Percentiles rank a stretch among this genome's conserved stretches.
phyloP scores from a whole-genome alignment of 169 alveolate species.

The Babesia gibsoni region DNA sequence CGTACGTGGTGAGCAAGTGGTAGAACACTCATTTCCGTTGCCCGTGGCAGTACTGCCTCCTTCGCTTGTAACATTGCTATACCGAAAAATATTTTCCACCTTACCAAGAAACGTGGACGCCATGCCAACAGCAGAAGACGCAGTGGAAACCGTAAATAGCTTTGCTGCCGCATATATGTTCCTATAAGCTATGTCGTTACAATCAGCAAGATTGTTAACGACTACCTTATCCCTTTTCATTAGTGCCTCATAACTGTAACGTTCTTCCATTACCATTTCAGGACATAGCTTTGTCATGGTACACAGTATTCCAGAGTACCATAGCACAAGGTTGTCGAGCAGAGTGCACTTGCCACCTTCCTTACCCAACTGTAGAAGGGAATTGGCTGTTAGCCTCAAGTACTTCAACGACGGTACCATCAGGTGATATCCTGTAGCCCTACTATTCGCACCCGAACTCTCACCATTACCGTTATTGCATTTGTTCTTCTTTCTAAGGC shows the following conservation, averaged over 20 bases:
- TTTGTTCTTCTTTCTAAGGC: neutral
- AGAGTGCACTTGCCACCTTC: too few species aligned
- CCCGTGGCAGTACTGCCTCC: too few species aligned
- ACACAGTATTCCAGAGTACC: constrained; percentile 5
- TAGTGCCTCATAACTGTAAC: neutral
- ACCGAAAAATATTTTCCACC: neutral
- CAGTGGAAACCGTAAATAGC: neutral
- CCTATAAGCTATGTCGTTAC: neutral
- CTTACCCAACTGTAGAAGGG: neutral
- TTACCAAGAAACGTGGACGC: neutral
- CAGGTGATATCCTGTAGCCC: neutral
- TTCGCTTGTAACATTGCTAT: too few species aligned
- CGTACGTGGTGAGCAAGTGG: too few species aligned
- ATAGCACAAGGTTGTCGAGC: neutral
- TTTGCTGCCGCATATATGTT: neutral
- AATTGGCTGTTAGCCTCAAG: neutral
- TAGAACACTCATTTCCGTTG: too few species aligned
- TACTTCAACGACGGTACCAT: neutral
- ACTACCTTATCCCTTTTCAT: neutral
- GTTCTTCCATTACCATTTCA: neutral
- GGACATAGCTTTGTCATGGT: constrained; percentile 5
- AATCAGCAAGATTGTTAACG: neutral
- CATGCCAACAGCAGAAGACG: neutral
- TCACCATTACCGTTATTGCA: too few species aligned
- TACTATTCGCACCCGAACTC: too few species aligned